These are phyloP conservation scores for Anacardium occidentale DNA, from an alignment of 345 rosid genomes.

Conservation along the genomic window DNA sequence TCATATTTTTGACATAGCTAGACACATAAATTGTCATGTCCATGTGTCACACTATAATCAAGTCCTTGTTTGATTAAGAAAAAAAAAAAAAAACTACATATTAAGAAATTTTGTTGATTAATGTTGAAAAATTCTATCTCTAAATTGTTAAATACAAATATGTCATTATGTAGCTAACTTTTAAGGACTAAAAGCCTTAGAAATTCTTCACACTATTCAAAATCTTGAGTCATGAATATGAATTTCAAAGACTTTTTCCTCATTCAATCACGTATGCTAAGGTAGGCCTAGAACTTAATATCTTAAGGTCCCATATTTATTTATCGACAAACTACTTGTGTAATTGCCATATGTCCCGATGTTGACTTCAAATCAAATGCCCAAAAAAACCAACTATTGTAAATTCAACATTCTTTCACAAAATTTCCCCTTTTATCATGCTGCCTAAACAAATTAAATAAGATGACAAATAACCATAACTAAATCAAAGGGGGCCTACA, in stretches of 20 bases:
- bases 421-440: no score
- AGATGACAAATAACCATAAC: not conserved
- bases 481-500: not conserved
- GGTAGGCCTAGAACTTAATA: not conserved
- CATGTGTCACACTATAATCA: not conserved
- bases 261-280: not conserved
- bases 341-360: not conserved
- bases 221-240: not conserved
- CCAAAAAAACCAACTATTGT: not conserved
- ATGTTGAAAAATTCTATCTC: not conserved
- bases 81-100: not conserved
- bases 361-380: not conserved
- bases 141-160: not conserved
- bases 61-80: not conserved
- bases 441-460: not conserved
- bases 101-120: no score
- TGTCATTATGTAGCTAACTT: not conserved
- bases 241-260: not conserved
- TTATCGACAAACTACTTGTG: slow-evolving; percentile 1
- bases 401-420: not conserved
- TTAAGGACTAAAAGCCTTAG: not conserved
- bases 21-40: no score
- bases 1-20: not conserved
- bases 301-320: not conserved
- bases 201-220: not conserved